Percentiles rank a stretch among this genome's conserved stretches.
phyloP scores from a whole-genome alignment of 805 yeast genomes.

The Saccharomyces mikatae region DNA sequence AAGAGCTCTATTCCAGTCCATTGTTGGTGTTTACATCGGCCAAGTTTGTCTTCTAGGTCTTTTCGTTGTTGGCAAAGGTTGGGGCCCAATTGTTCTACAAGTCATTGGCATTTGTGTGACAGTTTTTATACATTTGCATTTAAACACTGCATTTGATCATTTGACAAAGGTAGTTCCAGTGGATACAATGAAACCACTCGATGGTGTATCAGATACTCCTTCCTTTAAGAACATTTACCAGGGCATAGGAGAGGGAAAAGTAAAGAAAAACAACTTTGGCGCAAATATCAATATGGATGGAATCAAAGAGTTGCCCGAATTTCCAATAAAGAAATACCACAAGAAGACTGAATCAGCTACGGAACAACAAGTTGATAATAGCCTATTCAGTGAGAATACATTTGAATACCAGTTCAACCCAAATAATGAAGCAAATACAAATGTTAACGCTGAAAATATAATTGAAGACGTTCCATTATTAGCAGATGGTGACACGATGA shows the following conservation, averaged over 20 bases:
- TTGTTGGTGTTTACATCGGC: slow-evolving; percentile 82
- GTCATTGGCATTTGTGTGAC: slow-evolving; percentile 59
- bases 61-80: slow-evolving; percentile 82
- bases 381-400: slow-evolving; percentile 17
- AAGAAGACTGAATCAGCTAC: not conserved
- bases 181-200: slow-evolving; percentile 69
- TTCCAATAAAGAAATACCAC: slow-evolving; percentile 24
- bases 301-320: slow-evolving; percentile 26
- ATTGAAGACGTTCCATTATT: slow-evolving; percentile 45
- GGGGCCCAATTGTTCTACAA: slow-evolving; percentile 87
- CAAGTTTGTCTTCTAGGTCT: slow-evolving; percentile 80
- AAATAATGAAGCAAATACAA: not conserved
- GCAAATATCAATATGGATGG: slow-evolving; percentile 6
- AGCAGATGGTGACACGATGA: slow-evolving; percentile 49
- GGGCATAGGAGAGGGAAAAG: not conserved
- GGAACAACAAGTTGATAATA: slow-evolving; percentile 6
- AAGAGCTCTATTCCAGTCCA: slow-evolving; percentile 78
- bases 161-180: slow-evolving; percentile 54
- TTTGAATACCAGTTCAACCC: slow-evolving; percentile 15
- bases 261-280: slow-evolving; percentile 4
- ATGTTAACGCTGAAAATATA: slow-evolving; percentile 16
- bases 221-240: slow-evolving; percentile 37
- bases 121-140: slow-evolving; percentile 55
- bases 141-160: slow-evolving; percentile 58
- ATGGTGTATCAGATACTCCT: slow-evolving; percentile 58